A percentile compares a stretch with the other conserved stretches of the same genome.
Conservation (phyloP, 202 grass and related monocot genomes). For the Eragrostis tef region DNA sequence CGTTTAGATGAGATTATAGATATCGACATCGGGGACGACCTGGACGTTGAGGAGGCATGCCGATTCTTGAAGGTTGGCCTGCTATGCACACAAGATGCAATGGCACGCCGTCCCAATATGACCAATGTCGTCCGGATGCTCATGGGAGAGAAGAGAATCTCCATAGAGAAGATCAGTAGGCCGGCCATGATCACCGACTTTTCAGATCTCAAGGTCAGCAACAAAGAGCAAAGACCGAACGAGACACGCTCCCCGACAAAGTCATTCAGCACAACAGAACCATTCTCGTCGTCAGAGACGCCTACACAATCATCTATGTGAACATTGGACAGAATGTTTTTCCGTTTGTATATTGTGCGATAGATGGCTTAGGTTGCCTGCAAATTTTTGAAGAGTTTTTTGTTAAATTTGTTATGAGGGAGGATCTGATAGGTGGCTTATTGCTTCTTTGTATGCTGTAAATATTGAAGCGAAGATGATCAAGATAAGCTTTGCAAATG, state of each 20-base stretch:
- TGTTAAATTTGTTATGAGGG: conserved; percentile 30
- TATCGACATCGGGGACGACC: conserved; percentile 52
- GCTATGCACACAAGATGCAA: conserved; percentile 84
- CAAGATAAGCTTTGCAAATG: conserved; percentile 17
- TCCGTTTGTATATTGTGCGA: conserved; percentile 42
- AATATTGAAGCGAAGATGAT: conserved; percentile 40
- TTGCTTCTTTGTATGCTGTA: conserved; percentile 38
- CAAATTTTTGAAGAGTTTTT: conserved; percentile 33
- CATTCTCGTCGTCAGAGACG: conserved; percentile 58
- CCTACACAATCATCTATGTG: conserved; percentile 45
- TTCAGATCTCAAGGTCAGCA: conserved; percentile 70
- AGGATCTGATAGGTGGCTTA: conserved; percentile 22
- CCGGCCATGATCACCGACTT: conserved; percentile 82
- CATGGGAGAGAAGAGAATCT: conserved; percentile 53
- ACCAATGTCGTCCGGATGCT: conserved; percentile 63
- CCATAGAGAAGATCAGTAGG: conserved; percentile 58
- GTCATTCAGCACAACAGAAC: conserved; percentile 54
- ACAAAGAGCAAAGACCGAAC: conserved; percentile 31
- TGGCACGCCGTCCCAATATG: conserved; percentile 81
- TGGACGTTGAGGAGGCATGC: conserved; percentile 66
- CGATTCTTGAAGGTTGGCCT: conserved; percentile 75
- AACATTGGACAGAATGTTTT: conserved; percentile 2
- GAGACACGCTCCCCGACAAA: conserved; percentile 40
- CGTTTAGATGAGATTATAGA: conserved; percentile 70
- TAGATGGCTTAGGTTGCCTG: conserved; percentile 19